phyloP scores from a whole-genome alignment of 1,284 basidiomycete species.

The Taiwanofungus camphoratus region DNA sequence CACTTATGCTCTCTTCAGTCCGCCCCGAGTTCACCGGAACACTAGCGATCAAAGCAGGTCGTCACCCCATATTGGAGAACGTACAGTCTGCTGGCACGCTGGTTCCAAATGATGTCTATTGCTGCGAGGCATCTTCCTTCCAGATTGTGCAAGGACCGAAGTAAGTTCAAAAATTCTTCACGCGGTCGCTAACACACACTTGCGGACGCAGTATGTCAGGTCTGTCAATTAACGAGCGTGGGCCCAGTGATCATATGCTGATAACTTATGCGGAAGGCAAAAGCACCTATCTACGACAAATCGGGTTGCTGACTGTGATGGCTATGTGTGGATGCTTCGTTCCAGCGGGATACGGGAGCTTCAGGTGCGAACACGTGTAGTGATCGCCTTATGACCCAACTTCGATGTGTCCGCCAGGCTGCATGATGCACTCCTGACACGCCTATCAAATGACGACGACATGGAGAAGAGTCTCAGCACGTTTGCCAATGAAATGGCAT shows the following conservation, averaged over 20 bases:
- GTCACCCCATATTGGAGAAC: slow-evolving; percentile 82
- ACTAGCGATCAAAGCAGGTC: slow-evolving; percentile 79
- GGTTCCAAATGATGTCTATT: slow-evolving; percentile 85
- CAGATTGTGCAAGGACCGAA: slow-evolving; percentile 88
- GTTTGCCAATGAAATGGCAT: slow-evolving; percentile 90
- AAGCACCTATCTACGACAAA: slow-evolving; percentile 87
- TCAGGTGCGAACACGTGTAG: slow-evolving; percentile 41
- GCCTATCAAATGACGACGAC: slow-evolving; percentile 90
- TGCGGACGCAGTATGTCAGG: slow-evolving; percentile 90
- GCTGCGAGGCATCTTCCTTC: slow-evolving; percentile 74
- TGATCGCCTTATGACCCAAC: neutral
- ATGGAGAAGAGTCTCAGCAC: slow-evolving; percentile 86
- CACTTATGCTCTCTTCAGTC: slow-evolving; percentile 38
- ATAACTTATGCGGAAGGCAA: slow-evolving; percentile 50
- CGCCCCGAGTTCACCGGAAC: slow-evolving; percentile 86
- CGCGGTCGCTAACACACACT: neutral
- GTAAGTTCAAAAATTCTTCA: slow-evolving; percentile 37
- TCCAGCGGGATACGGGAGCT: slow-evolving; percentile 85
- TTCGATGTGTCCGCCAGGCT: slow-evolving; percentile 38
- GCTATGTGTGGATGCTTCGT: slow-evolving; percentile 89
- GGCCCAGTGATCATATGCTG: neutral
- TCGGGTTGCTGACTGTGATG: slow-evolving; percentile 80
- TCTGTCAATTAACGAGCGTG: slow-evolving; percentile 21
- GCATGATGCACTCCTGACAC: slow-evolving; percentile 79
- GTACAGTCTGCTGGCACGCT: slow-evolving; percentile 64